These are phyloP conservation scores for Nectriaceae sp. DNA, from an alignment of 2,329 filamentous ascomycete species.

Conservation along the genomic window DNA sequence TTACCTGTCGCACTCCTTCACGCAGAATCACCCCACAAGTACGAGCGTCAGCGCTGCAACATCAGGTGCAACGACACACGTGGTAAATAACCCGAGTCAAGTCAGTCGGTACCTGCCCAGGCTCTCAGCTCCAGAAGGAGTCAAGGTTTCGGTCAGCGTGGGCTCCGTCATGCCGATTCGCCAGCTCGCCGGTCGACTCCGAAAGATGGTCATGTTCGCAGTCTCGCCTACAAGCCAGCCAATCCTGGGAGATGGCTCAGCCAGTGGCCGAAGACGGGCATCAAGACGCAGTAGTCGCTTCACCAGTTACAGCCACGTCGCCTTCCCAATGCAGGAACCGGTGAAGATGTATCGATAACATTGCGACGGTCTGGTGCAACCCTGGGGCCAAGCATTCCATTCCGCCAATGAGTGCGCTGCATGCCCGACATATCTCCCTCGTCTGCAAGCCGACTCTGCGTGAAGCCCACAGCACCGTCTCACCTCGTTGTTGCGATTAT, in stretches of 20 bases:
- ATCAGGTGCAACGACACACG: conserved; percentile 19
- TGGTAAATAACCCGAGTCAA: conserved; percentile 18
- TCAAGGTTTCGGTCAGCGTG: conserved; percentile 1
- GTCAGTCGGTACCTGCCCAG: conserved; percentile 15
- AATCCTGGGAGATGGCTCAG: background rate
- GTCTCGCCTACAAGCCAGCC: background rate
- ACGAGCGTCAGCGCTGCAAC: conserved; percentile 5
- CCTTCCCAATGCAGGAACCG: conserved; percentile 37
- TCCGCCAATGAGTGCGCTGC: conserved; percentile 20
- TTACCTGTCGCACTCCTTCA: background rate
- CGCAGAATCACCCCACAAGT: conserved; percentile 13
- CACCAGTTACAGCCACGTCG: conserved; percentile 24
- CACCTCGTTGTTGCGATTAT: conserved; percentile 15
- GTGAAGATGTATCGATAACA: conserved; percentile 25
- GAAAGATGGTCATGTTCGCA: conserved; percentile 1
- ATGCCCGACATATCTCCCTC: background rate
- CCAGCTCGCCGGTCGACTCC: conserved; percentile 1
- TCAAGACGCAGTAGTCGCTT: conserved; percentile 3
- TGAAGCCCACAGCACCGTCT: background rate
- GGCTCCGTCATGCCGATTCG: background rate
- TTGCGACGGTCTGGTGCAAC: conserved; percentile 12
- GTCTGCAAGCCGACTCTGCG: background rate
- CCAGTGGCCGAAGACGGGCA: background rate
- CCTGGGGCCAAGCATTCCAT: conserved; percentile 15
- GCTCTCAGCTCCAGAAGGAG: conserved; percentile 9